phyloP scores from a whole-genome alignment of 768 basidiomycete species.

The Russula compacta region DNA sequence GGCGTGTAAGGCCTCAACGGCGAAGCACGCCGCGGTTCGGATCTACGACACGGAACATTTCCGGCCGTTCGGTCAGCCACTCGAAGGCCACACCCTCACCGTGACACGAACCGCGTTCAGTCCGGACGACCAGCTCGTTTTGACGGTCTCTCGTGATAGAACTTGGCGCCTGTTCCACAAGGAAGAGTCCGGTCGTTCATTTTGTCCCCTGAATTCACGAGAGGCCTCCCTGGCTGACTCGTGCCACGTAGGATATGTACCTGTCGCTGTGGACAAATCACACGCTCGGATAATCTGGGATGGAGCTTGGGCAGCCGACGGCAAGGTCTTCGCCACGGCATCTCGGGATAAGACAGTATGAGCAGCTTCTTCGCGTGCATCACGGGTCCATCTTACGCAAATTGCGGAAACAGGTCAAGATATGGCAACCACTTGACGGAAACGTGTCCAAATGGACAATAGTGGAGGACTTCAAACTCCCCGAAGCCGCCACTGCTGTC shows the following conservation, averaged over 20 bases:
- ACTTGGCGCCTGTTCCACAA: slow-evolving; percentile 77
- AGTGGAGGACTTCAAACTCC: slow-evolving; percentile 53
- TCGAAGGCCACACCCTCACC: slow-evolving; percentile 80
- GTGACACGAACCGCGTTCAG: slow-evolving; percentile 89
- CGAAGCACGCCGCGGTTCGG: slow-evolving; percentile 85
- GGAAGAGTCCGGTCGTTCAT: slow-evolving; percentile 32
- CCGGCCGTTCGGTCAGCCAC: slow-evolving; percentile 58
- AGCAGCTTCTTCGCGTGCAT: slow-evolving; percentile 14
- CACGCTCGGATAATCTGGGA: slow-evolving; percentile 96
- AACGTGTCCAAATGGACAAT: slow-evolving; percentile 41
- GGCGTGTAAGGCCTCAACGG: slow-evolving; percentile 78
- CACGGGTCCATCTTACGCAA: background rate
- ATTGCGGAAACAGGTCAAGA: slow-evolving; percentile 51
- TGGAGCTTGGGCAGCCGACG: slow-evolving; percentile 74
- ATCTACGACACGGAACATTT: slow-evolving; percentile 68
- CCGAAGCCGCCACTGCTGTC: slow-evolving; percentile 78
- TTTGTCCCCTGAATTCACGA: background rate
- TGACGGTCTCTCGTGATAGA: slow-evolving; percentile 87
- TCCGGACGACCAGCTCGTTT: slow-evolving; percentile 64
- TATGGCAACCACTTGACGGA: slow-evolving; percentile 50
- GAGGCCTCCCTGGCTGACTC: background rate
- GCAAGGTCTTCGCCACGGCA: slow-evolving; percentile 80
- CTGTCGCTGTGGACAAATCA: slow-evolving; percentile 65
- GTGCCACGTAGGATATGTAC: slow-evolving; percentile 41
- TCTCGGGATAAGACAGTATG: slow-evolving; percentile 88